Evolutionary conservation across 1,139 yeast genomes (phyloP), one percentile per base, ranked within the genome.

Genomic region (Kurtzmaniella quercitrusa): DNA sequence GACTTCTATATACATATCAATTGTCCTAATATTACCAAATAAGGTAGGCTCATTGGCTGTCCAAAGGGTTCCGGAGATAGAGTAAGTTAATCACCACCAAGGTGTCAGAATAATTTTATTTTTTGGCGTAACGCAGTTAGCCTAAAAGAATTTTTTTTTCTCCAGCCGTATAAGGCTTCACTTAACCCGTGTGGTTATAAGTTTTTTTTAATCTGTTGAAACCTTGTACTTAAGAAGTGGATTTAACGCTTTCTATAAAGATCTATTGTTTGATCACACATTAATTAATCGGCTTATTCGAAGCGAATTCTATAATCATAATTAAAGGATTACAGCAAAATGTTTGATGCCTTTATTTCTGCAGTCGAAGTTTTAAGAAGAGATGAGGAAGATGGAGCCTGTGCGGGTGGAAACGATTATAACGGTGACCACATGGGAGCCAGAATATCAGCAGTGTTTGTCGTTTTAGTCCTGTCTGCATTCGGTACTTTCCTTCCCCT

Each of bases 391-490:
- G 37, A 67, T 56, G 73, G 63, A 42, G 58, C 65, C 18, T 71
- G 76, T 53, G 60, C 51, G 3, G 49, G 58, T 8, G 66, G 50
- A 8, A 70, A 64, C 43, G 74, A 70, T n/a, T 71, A 60, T 46
- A 56, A 70, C 47, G 72, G 71, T 19, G 53, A 52, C 34, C 50
- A 54, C 39, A 56, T 62, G 63, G 89, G 88, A 3, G 87, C 88
- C 9, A 74, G 95, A 52, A 80, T 86, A 44, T 83, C 89, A 0
- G 68, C 94, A 0, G 67, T 86, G 2, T 85, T 86, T 59, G 94
- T 84, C 26, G 77, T 86, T 41, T 54, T 84, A 47, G 59, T 71
- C 16, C 74, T 82, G 3, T 78, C 88, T 2, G 68, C 77, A 1
- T 59, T 80, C 42, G 85, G 83, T 16, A 72, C 83, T 0, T 74